phyloP scores from a whole-genome alignment of 2,329 filamentous ascomycete genomes.

The Cytospora piceicola region DNA sequence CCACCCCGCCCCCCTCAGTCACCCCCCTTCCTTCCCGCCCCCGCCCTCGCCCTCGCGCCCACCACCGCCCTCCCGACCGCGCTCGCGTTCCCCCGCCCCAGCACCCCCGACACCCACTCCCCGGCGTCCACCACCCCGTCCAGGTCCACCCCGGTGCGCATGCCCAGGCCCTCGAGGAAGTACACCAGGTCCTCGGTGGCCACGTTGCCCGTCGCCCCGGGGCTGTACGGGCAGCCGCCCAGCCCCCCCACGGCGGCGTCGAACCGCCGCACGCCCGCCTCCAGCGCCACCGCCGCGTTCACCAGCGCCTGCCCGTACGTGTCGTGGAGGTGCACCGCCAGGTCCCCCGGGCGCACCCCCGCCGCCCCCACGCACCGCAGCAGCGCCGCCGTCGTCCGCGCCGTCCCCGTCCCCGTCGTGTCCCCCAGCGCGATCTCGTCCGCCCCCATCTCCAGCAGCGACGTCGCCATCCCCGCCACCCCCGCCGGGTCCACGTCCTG shows the following conservation, averaged over 20 bases:
- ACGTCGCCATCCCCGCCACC: conserved; percentile 69
- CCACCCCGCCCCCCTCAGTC: not conserved
- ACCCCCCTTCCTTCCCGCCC: conserved; percentile 30
- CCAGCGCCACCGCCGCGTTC: conserved; percentile 76
- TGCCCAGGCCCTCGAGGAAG: conserved; percentile 73
- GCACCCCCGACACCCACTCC: conserved; percentile 68
- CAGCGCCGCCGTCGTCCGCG: conserved; percentile 67
- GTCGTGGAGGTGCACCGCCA: conserved; percentile 88
- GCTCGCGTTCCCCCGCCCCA: conserved; percentile 67
- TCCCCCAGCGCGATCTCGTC: conserved; percentile 91
- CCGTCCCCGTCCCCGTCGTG: conserved; percentile 88
- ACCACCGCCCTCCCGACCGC: conserved; percentile 69
- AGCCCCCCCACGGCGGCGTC: conserved; percentile 80
- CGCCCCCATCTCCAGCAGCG: conserved; percentile 80
- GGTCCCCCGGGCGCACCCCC: conserved; percentile 68
- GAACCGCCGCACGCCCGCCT: conserved; percentile 77
- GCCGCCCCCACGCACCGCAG: conserved; percentile 67
- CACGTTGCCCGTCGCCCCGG: conserved; percentile 85
- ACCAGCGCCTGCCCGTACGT: conserved; percentile 86
- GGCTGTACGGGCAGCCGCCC: conserved; percentile 83
- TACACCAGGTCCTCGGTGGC: conserved; percentile 85
- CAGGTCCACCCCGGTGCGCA: conserved; percentile 73
- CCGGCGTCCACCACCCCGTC: conserved; percentile 70
- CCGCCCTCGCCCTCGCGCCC: conserved; percentile 45
- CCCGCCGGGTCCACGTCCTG: conserved; percentile 64